Base-by-base conservation (phyloP, 2,329 filamentous ascomycete genomes). In the Penicillium frequentans region DNA sequence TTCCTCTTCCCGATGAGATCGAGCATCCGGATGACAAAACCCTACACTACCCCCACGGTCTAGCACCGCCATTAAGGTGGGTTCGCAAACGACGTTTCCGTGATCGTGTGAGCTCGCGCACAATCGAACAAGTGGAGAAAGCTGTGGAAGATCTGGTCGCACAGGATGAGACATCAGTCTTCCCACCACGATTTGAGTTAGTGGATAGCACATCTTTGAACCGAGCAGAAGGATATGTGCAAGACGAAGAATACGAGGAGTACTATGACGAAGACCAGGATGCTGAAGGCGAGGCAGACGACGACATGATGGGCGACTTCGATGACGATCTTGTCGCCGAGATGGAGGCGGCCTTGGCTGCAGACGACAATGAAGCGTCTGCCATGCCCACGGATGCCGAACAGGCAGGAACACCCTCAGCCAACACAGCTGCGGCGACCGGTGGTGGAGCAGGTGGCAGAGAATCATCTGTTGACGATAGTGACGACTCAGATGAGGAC, bases 31-130 rank as follows among this genome's bases (percentile, higher is more conserved):
- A 79, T 75, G 72, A 87, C 76, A 80, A 82, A 57, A 84, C 80
- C 5, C 87, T 88, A 66, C 88, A 86, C 68, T 96, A 90, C 80
- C 89, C 91, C 1, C 92, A 96, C 73, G 92, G 92, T 31, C 79
- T 96, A 21, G 95, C 91, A 1, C 91, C 92, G 5, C 92, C 92
- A 1, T 90, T 96, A 87, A 89, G 91, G 70, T 91, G 90, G 78
- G 91, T 89, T 44, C 83, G 90, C 44, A 91, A 91, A 71, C 86
- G 90, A 27, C 84, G 92, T 31, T 96, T 96, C 75, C 86, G 91
- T 56, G 92, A 93, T 70, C 87, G 91, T 3, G 85, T 93, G 52
- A 91, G 88, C 58, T 87, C 92, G 56, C 88, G 91, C 58, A 90
- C 93, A 62, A 93, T 95, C 60, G 89, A 93, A 70, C 88, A 91